A percentile compares a stretch with the other conserved stretches of the same genome.
These are phyloP conservation scores for Plasmodium knowlesi DNA, from an alignment of 169 alveolate species.

Conservation along the genomic window DNA sequence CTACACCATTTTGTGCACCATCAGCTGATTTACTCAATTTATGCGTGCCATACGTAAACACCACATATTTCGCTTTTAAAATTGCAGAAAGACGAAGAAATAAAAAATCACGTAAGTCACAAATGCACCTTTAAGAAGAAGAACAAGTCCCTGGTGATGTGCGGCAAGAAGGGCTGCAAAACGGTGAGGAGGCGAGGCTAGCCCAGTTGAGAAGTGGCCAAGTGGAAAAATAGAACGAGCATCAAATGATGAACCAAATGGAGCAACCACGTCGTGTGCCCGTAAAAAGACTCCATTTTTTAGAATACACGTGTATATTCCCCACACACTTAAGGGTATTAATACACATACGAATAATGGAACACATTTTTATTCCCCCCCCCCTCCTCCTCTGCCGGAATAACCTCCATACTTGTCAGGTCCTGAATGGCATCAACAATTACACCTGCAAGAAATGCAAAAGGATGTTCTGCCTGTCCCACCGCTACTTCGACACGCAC, in stretches of 20 bases:
- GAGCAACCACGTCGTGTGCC: not conserved
- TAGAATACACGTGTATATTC: not conserved
- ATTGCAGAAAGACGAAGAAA: constrained; percentile 49
- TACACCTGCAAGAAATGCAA: constrained; percentile 55
- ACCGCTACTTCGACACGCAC: constrained; percentile 23
- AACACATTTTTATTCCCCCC: not conserved
- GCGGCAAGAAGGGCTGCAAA: constrained; percentile 36
- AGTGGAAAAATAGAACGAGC: not conserved
- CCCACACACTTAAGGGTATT: not conserved
- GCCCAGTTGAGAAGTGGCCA: not conserved
- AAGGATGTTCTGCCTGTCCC: constrained; percentile 56
- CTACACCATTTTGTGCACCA: not conserved
- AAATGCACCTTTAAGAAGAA: constrained; percentile 50
- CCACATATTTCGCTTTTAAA: not conserved
- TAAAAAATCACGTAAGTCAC: constrained; percentile 42
- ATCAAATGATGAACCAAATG: not conserved
- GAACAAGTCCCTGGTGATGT: constrained; percentile 19
- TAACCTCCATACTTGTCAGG: constrained; percentile 2
- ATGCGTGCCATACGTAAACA: not conserved
- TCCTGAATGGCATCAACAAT: constrained; percentile 51
- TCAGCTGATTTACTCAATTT: not conserved
- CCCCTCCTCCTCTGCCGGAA: not conserved
- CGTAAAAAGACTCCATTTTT: not conserved
- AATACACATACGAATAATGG: not conserved
- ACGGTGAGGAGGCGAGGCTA: constrained; percentile 13